Percentiles rank a stretch among this genome's conserved stretches.
Evolutionary conservation across 75 land plant genomes (phyloP).

Genomic region (Selaginella moellendorffii): DNA sequence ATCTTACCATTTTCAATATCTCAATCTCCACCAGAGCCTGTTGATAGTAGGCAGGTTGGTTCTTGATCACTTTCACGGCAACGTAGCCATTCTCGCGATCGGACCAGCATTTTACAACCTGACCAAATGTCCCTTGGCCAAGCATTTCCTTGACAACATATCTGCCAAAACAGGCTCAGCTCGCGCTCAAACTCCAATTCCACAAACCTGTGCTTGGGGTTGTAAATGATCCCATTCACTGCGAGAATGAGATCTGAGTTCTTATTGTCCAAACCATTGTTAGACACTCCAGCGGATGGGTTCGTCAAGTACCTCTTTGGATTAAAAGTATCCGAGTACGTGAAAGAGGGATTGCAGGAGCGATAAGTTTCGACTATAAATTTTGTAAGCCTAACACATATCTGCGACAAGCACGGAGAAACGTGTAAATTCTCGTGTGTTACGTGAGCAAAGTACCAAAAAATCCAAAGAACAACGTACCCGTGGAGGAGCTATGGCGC

Average conservation of each 20-base stretch:
- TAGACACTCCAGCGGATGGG: conserved; percentile 56
- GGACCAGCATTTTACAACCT: conserved; percentile 82
- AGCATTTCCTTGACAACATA: conserved; percentile 88
- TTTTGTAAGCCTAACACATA: conserved; percentile 55
- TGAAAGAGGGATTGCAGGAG: conserved; percentile 57
- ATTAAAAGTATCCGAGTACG: conserved; percentile 37
- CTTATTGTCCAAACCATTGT: conserved; percentile 77
- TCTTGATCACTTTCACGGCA: conserved; percentile 91
- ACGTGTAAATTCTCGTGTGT: no score
- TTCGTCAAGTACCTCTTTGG: conserved; percentile 68
- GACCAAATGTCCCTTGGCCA: conserved; percentile 97
- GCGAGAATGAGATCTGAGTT: conserved; percentile 71
- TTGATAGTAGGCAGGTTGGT: conserved; percentile 72
- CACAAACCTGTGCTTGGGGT: conserved; percentile 46
- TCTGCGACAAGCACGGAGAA: no score
- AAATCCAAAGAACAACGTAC: no score
- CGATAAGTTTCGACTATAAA: conserved; percentile 62
- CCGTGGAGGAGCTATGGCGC: no score
- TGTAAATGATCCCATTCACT: conserved; percentile 47
- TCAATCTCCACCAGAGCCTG: conserved; percentile 81
- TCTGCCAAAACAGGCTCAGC: conserved; percentile 24
- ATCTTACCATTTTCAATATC: conserved; percentile 47
- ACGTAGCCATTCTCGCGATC: conserved; percentile 45
- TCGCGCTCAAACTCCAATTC: neutral
- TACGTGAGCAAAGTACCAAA: no score